These are phyloP conservation scores for Viola odorata DNA, from an alignment of 345 rosid species.

Conservation along the genomic window DNA sequence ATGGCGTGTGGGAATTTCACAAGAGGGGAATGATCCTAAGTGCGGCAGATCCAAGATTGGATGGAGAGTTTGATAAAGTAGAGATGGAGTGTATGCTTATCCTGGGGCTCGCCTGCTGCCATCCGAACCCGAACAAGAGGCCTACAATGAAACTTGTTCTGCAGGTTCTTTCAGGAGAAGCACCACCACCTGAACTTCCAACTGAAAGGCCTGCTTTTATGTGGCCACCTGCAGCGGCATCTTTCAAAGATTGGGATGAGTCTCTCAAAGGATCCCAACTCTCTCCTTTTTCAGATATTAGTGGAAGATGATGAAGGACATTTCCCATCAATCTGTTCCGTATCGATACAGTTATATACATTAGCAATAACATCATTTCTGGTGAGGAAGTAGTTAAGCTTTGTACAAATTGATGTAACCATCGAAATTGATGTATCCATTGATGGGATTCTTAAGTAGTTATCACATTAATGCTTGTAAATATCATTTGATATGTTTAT, in stretches of 20 bases:
- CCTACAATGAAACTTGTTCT: slow-evolving; percentile 56
- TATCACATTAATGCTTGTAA: no score
- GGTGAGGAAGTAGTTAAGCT: no score
- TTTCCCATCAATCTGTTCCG: neutral
- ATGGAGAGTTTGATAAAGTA: slow-evolving; percentile 22
- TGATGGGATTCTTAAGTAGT: no score
- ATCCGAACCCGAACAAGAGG: slow-evolving; percentile 66
- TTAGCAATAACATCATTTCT: neutral
- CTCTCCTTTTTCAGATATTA: slow-evolving; percentile 32
- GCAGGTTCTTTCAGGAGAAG: slow-evolving; percentile 62
- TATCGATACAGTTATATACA: neutral
- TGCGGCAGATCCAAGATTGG: slow-evolving; percentile 54
- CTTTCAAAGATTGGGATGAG: slow-evolving; percentile 36
- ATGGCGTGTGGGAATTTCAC: slow-evolving; percentile 63
- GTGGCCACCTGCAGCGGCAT: slow-evolving; percentile 67
- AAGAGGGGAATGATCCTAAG: slow-evolving; percentile 35
- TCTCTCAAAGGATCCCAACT: slow-evolving; percentile 33
- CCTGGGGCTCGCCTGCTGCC: slow-evolving; percentile 78
- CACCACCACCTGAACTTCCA: slow-evolving; percentile 43
- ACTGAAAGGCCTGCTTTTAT: slow-evolving; percentile 60
- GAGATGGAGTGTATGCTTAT: slow-evolving; percentile 44
- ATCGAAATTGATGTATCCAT: no score
- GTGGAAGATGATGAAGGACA: slow-evolving; percentile 26
- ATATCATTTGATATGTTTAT: no score
- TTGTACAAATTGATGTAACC: no score